These are phyloP conservation scores for Leccinum ochraceum DNA, from an alignment of 768 basidiomycete species.

Conservation along the genomic window DNA sequence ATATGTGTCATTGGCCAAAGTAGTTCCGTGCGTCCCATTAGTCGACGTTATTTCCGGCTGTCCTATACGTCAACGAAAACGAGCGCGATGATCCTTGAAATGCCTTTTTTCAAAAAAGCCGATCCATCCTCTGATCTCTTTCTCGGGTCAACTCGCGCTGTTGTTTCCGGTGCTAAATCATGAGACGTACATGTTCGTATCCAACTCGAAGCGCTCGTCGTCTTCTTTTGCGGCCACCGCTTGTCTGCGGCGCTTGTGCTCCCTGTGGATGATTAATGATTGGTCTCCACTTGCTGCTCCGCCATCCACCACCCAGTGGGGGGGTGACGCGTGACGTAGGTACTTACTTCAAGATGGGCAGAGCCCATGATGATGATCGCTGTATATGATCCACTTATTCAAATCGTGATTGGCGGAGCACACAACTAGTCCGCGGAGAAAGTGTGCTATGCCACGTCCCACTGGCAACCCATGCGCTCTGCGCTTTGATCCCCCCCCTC, in stretches of 20 bases:
- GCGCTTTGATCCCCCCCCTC: not conserved
- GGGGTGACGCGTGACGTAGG: not conserved
- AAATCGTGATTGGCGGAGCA: conserved; percentile 2
- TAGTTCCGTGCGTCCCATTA: not conserved
- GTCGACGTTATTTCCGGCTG: conserved; percentile 13
- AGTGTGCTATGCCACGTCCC: not conserved
- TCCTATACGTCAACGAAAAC: conserved; percentile 1
- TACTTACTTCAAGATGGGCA: not conserved
- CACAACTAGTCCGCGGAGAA: conserved; percentile 1
- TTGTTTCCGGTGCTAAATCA: not conserved
- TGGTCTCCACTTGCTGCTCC: not conserved
- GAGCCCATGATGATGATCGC: not conserved
- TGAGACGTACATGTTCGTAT: not conserved
- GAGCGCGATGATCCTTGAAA: not conserved
- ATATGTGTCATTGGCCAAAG: not conserved
- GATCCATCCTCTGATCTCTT: not conserved
- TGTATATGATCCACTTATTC: not conserved
- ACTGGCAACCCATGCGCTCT: not conserved
- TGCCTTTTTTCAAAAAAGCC: not conserved
- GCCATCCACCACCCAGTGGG: not conserved
- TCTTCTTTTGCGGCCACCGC: not conserved
- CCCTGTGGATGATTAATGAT: not conserved
- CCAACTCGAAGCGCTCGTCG: not conserved
- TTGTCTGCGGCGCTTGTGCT: not conserved
- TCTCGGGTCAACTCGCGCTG: conserved; percentile 9